phyloP scores from a whole-genome alignment of 164 flowering plant species.

The Kalanchoe fedtschenkoi region DNA sequence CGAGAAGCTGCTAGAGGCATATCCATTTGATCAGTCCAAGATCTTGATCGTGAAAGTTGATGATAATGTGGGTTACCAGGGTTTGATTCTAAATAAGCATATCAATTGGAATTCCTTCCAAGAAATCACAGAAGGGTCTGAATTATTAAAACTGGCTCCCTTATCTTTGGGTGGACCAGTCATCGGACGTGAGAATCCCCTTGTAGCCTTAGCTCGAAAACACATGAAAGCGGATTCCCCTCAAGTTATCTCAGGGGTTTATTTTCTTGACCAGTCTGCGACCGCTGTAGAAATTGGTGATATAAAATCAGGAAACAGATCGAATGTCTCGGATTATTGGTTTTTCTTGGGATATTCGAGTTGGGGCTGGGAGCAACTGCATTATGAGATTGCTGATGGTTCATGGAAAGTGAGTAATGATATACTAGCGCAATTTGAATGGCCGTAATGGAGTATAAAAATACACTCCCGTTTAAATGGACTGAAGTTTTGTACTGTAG shows the following conservation, averaged over 20 bases:
- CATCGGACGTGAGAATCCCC: conserved; percentile 39
- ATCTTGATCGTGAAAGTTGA: conserved; percentile 68
- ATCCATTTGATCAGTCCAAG: conserved; percentile 55
- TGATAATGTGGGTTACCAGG: conserved; percentile 43
- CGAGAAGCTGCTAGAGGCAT: conserved; percentile 37
- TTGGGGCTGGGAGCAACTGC: conserved; percentile 83
- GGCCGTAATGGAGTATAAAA: background rate
- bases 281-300: conserved; percentile 31
- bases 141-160: conserved; percentile 53
- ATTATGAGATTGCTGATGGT: conserved; percentile 61
- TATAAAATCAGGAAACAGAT: conserved; percentile 33
- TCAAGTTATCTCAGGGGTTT: conserved; percentile 47
- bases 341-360: conserved; percentile 76
- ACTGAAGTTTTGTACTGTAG: background rate
- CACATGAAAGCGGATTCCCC: conserved; percentile 14
- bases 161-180: conserved; percentile 80
- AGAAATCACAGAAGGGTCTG: conserved; percentile 29
- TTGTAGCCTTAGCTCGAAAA: conserved; percentile 43
- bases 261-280: conserved; percentile 53
- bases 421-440: background rate
- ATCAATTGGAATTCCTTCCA: conserved; percentile 54
- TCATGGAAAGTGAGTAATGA: conserved; percentile 41
- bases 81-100: conserved; percentile 72
- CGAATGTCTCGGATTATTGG: conserved; percentile 45
- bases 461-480: background rate